Base-by-base conservation (phyloP, 108 stramenopile genomes). In the Nitzschia sp. region DNA sequence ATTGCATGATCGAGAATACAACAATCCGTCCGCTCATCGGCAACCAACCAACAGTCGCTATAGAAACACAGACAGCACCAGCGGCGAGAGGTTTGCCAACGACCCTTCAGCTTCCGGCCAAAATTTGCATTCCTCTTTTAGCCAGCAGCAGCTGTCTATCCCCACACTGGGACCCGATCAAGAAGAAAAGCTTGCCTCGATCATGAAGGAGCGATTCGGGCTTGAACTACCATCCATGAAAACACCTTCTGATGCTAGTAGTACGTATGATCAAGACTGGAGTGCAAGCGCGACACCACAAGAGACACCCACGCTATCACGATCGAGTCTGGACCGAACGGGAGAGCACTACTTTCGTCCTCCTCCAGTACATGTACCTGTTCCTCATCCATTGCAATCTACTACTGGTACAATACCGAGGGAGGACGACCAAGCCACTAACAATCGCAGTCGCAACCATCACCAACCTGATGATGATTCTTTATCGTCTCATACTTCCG, bases 171-270 rank as follows among this genome's bases (percentile, higher is more conserved):
- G 34, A 33, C 59, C 36, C 2, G 4, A 60, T 5, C 58, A 60
- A 53, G 61, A 63, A 30, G 53, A 72, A 45, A 30, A 38, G 29
- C n/a, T 72, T 28, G 35, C 41, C 27, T 30, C 68, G 21, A 32
- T 83, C n/a, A 85, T 85, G 85, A 77, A 80, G 36, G 79, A 85
- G 38, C 68, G 79, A 25, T 85, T 72, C 68, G 86, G 86, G 13
- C 52, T 87, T 25, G 38, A 81, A 28, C 59, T 87, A 32, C 86
- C 86, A 22, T 57, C 48, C 9, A 35, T 41, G 5, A 46, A 52
- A 60, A 60, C 58, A 31, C 22, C 29, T n/a, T n/a, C n/a, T n/a
- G n/a, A n/a, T n/a, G n/a, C n/a, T n/a, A n/a, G n/a, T n/a, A n/a
- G n/a, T n/a, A n/a, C n/a, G n/a, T n/a, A n/a, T n/a, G n/a, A n/a